phyloP scores from a whole-genome alignment of 1,284 basidiomycete species.

The Trichosporon faecale region DNA sequence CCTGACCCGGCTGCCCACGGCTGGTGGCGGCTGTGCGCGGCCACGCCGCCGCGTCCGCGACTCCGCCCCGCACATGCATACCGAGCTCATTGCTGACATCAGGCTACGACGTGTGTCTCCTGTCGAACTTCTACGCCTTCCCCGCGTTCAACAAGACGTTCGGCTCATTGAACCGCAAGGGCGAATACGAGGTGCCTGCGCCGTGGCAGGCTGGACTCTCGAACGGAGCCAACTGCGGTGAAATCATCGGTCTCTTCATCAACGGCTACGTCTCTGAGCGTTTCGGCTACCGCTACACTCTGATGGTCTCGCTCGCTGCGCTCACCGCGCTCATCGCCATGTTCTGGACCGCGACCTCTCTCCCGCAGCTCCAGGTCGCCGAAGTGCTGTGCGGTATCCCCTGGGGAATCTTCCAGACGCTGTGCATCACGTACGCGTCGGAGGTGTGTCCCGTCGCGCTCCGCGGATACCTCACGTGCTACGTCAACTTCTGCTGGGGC shows the following conservation, averaged over 20 bases:
- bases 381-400: conserved; percentile 45
- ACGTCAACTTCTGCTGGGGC: conserved; percentile 50
- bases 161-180: conserved; percentile 39
- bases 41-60: background rate
- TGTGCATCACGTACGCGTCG: conserved; percentile 6
- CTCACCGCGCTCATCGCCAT: conserved; percentile 44
- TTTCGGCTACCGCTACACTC: conserved; percentile 47
- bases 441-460: conserved; percentile 49
- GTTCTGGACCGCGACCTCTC: conserved; percentile 42
- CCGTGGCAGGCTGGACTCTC: conserved; percentile 55
- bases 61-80: background rate
- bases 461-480: conserved; percentile 47
- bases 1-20: background rate
- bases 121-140: conserved; percentile 45
- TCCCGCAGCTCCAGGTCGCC: conserved; percentile 37
- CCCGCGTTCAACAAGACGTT: conserved; percentile 47
- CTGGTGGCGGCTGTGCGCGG: background rate
- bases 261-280: conserved; percentile 52
- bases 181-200: conserved; percentile 52
- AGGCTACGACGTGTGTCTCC: conserved; percentile 45
- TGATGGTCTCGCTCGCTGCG: conserved; percentile 38
- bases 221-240: conserved; percentile 49
- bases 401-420: conserved; percentile 40
- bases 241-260: conserved; percentile 52
- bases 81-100: background rate